Base-by-base conservation (phyloP, 371 early-diverging fungal genomes). In the Actinomortierella wolfii region DNA sequence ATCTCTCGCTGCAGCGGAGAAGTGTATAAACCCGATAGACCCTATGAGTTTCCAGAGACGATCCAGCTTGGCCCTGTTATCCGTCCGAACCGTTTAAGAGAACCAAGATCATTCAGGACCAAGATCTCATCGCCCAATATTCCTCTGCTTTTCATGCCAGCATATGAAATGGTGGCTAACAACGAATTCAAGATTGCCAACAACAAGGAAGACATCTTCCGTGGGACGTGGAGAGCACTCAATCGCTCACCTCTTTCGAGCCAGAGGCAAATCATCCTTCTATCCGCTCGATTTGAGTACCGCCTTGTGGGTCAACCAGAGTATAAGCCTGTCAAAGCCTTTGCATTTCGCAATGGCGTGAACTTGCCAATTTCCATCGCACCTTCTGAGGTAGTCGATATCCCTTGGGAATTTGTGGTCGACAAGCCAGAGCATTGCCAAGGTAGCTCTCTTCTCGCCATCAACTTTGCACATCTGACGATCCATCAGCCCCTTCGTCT, bases 301-400 rank as follows among this genome's bases (percentile, higher is more conserved):
- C 69, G 76, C 14, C 57, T 77, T 15, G 45, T 77, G 20, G 77
- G 77, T n/a, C 66, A 77, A 29, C 15, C 18, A 7, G 54, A 54
- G 29, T 77, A 75, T 53, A 56, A 40, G 28, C 57, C 56, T 44
- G 63, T 56, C 40, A 51, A 50, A 3, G 18, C 24, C 9, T 56
- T 63, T 40, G 52, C 25, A 2, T 44, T 56, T 9, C 50, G 63
- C 15, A 14, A 51, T 20, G 52, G 51, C 18, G 26, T 42, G 18
- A 71, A 56, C 29, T 56, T 70, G 11, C 71, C 73, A 0, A 18
- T 64, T 3, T 39, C 53, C 7, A 40, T 76, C 20, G 67, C 54
- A 7, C 76, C 76, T 13, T 59, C 57, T 24, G 39, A 71, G 20
- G 56, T 56, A 1, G 25, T 63, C 26, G 63, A 63, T 25, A 46